Conservation (phyloP, 352 stramenopile species). For the Pythium brachiatum region DNA sequence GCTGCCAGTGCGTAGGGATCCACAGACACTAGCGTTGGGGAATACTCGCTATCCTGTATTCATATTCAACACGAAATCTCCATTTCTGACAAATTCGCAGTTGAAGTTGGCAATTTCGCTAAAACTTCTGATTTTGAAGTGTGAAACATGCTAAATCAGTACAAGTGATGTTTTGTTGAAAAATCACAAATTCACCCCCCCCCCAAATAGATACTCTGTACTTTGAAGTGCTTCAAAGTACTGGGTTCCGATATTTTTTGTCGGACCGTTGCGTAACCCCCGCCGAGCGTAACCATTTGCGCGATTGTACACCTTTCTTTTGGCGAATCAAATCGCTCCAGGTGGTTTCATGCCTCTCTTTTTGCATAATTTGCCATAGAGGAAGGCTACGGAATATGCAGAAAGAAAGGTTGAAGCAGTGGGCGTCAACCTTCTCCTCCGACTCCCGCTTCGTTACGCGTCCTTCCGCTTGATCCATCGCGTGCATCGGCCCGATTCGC, state of each 20-base stretch:
- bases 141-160: no score
- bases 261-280: background rate
- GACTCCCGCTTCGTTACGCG: background rate
- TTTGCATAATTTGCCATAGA: background rate
- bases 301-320: background rate
- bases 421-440: background rate
- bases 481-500: background rate
- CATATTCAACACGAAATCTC: slow-evolving; percentile 2
- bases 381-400: no score
- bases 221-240: no score
- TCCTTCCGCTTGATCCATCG: background rate
- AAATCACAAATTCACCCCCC: no score
- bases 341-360: background rate
- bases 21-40: background rate
- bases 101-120: no score
- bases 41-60: background rate
- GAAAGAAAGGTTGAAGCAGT: background rate
- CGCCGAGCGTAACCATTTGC: background rate
- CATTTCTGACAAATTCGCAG: background rate
- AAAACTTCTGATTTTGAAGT: no score
- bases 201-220: no score
- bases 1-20: background rate
- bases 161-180: no score
- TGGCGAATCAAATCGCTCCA: background rate
- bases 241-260: background rate